A percentile compares a stretch with the other conserved stretches of the same genome.
Conservation (phyloP, 768 basidiomycete species). For the Podaxis sp. region DNA sequence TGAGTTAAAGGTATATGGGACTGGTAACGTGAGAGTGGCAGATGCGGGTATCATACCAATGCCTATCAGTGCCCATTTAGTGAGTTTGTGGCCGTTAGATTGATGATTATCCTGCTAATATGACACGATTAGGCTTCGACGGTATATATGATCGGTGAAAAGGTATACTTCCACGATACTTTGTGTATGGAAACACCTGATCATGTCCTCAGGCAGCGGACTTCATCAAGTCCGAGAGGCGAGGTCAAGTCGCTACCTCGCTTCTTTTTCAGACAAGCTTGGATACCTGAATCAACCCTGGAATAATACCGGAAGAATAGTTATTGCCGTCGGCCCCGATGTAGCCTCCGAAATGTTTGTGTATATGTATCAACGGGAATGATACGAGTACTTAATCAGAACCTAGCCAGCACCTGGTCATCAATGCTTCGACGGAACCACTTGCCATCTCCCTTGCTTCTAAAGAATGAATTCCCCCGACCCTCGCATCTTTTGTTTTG, state of each 20-base stretch:
- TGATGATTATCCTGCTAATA: conserved; percentile 1
- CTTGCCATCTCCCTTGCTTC: too few species aligned
- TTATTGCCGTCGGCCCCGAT: too few species aligned
- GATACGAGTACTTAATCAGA: too few species aligned
- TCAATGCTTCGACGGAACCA: too few species aligned
- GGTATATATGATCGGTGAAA: conserved; percentile 27
- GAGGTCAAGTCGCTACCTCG: not conserved
- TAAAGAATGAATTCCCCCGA: too few species aligned
- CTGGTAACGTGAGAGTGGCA: conserved; percentile 29
- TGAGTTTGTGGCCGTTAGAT: conserved; percentile 11
- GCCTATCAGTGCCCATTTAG: conserved; percentile 28
- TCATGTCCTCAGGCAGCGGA: conserved; percentile 11
- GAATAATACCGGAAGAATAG: too few species aligned
- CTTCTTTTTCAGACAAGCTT: too few species aligned
- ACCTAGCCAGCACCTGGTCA: too few species aligned
- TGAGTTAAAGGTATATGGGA: conserved; percentile 30
- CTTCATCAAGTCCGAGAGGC: conserved; percentile 3
- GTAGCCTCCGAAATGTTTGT: too few species aligned
- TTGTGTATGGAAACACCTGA: not conserved
- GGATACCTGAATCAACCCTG: too few species aligned
- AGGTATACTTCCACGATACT: conserved; percentile 11
- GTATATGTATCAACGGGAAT: too few species aligned
- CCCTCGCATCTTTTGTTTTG: too few species aligned
- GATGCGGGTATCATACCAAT: conserved; percentile 31
- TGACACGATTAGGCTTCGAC: conserved; percentile 16